Conservation (phyloP, 164 flowering plant genomes). For the Malania oleifera region DNA sequence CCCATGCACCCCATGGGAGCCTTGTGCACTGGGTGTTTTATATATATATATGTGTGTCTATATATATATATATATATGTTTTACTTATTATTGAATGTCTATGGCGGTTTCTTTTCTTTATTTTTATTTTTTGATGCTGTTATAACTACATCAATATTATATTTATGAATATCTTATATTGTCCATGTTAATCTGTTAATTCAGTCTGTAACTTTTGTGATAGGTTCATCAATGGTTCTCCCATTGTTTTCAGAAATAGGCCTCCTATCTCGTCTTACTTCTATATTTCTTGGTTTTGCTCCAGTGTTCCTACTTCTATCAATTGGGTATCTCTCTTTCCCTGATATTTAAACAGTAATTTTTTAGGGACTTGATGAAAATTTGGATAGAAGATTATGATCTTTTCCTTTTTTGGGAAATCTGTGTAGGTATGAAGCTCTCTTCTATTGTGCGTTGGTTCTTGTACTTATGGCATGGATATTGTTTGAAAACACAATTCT, state of each 20-base stretch:
- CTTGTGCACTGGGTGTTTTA: too few species aligned
- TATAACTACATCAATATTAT: neutral
- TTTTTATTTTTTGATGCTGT: neutral
- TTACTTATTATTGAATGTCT: too few species aligned
- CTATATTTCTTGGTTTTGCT: constrained; percentile 94
- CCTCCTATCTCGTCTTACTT: constrained; percentile 69
- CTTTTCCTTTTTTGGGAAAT: constrained; percentile 5
- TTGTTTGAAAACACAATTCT: constrained; percentile 66
- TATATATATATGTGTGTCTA: too few species aligned
- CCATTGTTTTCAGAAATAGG: constrained; percentile 72
- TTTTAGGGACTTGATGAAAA: neutral
- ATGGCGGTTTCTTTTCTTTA: neutral
- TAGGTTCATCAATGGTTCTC: constrained; percentile 74
- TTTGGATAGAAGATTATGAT: neutral
- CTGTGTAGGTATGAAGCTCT: constrained; percentile 87
- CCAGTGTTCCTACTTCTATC: constrained; percentile 88
- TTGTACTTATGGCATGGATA: constrained; percentile 88
- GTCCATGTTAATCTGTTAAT: too few species aligned
- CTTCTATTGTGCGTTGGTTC: constrained; percentile 75
- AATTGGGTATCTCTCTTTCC: constrained; percentile 61
- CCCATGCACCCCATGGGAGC: too few species aligned
- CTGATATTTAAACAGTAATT: neutral
- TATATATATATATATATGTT: too few species aligned
- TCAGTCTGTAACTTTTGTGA: neutral
- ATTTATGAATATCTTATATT: too few species aligned